Evolutionary conservation across 2,329 filamentous ascomycete species (phyloP).

Genomic region (Monilinia vaccinii-corymbosi): DNA sequence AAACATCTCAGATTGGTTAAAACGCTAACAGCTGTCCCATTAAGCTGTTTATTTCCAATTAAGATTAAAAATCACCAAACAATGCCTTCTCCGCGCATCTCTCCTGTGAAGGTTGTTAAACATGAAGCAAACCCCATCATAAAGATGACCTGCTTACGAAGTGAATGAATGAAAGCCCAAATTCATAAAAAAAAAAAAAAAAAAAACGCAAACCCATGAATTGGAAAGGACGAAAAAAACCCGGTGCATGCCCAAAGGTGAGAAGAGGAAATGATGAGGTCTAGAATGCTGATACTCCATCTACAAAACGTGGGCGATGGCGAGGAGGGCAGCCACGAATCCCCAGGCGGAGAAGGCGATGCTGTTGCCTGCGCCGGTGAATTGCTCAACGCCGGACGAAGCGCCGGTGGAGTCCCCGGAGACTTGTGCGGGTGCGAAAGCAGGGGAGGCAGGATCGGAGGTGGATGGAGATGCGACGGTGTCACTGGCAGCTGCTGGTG

Average conservation of each 20-base stretch:
- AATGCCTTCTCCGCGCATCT: background rate
- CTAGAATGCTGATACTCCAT: background rate
- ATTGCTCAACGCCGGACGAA: background rate
- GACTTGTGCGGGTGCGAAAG: background rate
- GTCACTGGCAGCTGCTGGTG: background rate
- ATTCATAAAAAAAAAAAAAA: no score
- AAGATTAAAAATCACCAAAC: constrained; percentile 3
- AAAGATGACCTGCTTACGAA: background rate
- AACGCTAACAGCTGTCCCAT: no score
- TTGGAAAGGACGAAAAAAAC: no score
- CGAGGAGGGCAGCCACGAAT: background rate
- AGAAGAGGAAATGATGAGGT: background rate
- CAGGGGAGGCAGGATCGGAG: background rate
- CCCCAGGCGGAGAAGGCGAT: background rate
- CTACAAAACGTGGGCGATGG: background rate
- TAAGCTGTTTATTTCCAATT: no score
- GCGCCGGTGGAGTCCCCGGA: background rate
- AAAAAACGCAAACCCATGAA: background rate
- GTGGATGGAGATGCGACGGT: background rate
- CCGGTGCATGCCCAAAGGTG: background rate
- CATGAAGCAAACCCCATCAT: background rate
- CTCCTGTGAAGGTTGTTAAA: background rate
- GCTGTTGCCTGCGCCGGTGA: constrained; percentile 1
- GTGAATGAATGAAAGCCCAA: background rate
- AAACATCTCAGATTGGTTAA: background rate